Base-by-base conservation (phyloP, 164 flowering plant genomes). In the Vitis rupestris region DNA sequence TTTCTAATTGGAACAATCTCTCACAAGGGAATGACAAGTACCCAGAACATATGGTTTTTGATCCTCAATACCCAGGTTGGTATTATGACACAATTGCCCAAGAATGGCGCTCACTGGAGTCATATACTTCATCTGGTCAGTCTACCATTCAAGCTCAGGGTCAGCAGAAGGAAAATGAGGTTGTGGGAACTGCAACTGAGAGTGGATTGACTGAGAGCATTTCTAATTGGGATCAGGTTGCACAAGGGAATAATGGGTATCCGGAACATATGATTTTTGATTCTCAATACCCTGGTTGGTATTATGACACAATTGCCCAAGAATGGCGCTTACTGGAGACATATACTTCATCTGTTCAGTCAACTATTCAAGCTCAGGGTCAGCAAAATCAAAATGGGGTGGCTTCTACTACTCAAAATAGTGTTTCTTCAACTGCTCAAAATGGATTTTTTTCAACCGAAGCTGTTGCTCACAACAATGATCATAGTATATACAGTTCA, bases 41-140 rank as follows among this genome's bases (percentile, higher is more conserved):
- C 71, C 98, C 97, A 10, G 72, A 85, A 15, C 88, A 90, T 78
- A 93, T 93, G 97, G 75, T 89, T 13, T 95, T 95, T 83, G 97
- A 93, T 76, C 91, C 97, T 55, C 99, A 91, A 67, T 91, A 89
- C 60, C 99, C 99, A 65, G 98, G 87, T 70, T 93, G 94, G 97
- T 91, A 90, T 70, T 95, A 87, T 79, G 98, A 95, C 71, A 87
- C 88, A 15, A 76, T 82, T 65, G 67, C 82, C 64, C 87, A 79
- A 70, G 88, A 87, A 70, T 95, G 99, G 99, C 78, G 76, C 48
- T 10, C 78, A n/a, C 77, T 95, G 72, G 97, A 88, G 30, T 67
- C 85, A 37, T 93, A 87, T 58, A 69, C 62, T 51, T 65, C 78
- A 6, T 68, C 85, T 50, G 61, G 12, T 74, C 84, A 84, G 50